These are phyloP conservation scores for Rosa persica DNA, from an alignment of 306 rosid species.

Conservation along the genomic window DNA sequence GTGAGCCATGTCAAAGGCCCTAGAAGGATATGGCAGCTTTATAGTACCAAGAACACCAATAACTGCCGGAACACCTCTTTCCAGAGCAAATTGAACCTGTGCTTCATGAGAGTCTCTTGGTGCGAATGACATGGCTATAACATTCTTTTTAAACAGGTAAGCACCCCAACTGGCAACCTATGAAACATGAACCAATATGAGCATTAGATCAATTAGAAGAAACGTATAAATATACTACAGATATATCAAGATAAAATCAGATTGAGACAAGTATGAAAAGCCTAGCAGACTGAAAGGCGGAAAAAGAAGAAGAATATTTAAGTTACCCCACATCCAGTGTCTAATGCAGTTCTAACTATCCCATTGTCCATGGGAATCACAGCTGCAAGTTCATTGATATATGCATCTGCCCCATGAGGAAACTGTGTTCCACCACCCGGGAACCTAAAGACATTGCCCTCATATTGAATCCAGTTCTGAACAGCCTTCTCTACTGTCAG, in stretches of 20 bases:
- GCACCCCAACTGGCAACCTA: constrained; percentile 93
- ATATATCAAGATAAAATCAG: not conserved
- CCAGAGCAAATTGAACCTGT: constrained; percentile 87
- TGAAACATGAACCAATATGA: constrained; percentile 27
- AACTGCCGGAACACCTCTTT: constrained; percentile 89
- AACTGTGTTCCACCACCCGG: constrained; percentile 92
- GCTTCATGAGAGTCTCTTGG: constrained; percentile 93
- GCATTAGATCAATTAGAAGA: constrained; percentile 21
- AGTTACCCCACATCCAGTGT: constrained; percentile 89
- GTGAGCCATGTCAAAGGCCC: constrained; percentile 87
- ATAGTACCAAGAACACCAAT: constrained; percentile 84
- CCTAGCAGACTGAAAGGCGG: constrained; percentile 18
- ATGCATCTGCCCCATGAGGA: constrained; percentile 84
- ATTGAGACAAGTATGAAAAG: constrained; percentile 11
- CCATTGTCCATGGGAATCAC: constrained; percentile 73
- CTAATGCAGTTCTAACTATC: constrained; percentile 70
- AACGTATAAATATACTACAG: constrained; percentile 2
- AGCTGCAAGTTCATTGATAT: constrained; percentile 68
- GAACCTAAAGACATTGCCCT: constrained; percentile 80
- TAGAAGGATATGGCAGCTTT: constrained; percentile 75
- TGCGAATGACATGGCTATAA: constrained; percentile 70
- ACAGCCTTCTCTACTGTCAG: constrained; percentile 85
- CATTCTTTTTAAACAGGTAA: constrained; percentile 68
- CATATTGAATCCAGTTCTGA: constrained; percentile 86
- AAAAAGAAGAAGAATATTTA: constrained; percentile 6